Evolutionary conservation across 129 eudicot genomes (phyloP).

Genomic region (Artemisia annua): DNA sequence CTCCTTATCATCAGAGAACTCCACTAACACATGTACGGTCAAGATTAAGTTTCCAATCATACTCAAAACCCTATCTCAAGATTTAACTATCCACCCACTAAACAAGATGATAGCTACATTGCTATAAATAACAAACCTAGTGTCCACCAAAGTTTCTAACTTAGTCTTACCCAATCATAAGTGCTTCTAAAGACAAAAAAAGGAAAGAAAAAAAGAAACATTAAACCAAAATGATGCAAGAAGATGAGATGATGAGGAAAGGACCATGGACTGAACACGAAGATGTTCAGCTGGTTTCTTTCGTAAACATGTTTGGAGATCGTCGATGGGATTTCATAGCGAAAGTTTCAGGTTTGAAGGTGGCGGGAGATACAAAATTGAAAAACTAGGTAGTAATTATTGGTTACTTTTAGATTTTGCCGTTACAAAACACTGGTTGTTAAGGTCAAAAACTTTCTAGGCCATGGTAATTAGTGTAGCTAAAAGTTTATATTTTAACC

Average conservation of each 20-base stretch:
- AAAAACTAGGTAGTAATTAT: constrained; percentile 43
- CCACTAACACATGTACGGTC: constrained; percentile 36
- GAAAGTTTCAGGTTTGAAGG: constrained; percentile 99
- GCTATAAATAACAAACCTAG: constrained; percentile 33
- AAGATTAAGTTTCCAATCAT: constrained; percentile 26
- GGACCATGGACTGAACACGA: constrained; percentile 98
- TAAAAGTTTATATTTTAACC: neutral
- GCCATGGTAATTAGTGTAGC: constrained; percentile 20
- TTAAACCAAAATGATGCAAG: constrained; percentile 25
- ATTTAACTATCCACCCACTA: constrained; percentile 31
- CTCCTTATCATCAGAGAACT: constrained; percentile 37
- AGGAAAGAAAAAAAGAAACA: neutral
- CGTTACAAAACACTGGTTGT: neutral
- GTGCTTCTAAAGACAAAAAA: neutral
- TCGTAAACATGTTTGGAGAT: constrained; percentile 78
- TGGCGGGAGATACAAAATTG: constrained; percentile 82
- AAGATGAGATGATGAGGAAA: constrained; percentile 48
- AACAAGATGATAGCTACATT: constrained; percentile 19
- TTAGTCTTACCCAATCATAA: neutral
- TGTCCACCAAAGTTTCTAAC: constrained; percentile 19
- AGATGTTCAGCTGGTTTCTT: constrained; percentile 72
- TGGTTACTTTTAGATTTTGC: neutral
- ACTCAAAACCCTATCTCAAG: constrained; percentile 41
- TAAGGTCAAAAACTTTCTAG: constrained; percentile 27
- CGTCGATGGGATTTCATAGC: constrained; percentile 99